Percentiles rank a stretch among this genome's conserved stretches.
phyloP scores from a whole-genome alignment of 2,329 filamentous ascomycete species.

The Colletotrichum graminicola region DNA sequence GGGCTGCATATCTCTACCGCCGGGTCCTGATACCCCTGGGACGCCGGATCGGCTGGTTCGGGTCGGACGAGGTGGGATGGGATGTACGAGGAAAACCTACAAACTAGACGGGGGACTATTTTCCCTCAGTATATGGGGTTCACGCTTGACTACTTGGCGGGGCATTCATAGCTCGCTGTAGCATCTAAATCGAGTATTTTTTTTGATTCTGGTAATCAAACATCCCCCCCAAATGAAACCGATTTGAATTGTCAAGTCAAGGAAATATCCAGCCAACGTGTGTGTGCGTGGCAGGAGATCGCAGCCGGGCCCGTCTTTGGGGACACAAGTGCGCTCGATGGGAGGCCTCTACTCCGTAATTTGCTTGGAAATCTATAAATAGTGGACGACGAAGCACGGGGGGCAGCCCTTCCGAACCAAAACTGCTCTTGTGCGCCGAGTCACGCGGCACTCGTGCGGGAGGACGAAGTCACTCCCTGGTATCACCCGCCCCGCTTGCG shows the following conservation, averaged over 20 bases:
- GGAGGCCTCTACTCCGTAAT: not conserved
- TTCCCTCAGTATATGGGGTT: conserved; percentile 21
- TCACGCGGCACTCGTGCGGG: not conserved
- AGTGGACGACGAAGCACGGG: too few species aligned
- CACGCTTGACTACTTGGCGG: conserved; percentile 21
- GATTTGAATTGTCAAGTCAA: not conserved
- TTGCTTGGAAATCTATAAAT: not conserved
- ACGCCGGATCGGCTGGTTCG: not conserved
- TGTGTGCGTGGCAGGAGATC: not conserved
- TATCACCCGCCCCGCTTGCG: not conserved
- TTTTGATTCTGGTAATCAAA: conserved; percentile 19
- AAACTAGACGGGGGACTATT: conserved; percentile 9
- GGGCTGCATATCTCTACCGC: conserved; percentile 1
- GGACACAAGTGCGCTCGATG: not conserved
- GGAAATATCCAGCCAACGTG: not conserved
- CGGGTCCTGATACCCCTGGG: not conserved
- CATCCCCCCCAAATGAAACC: not conserved
- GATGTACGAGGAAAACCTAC: conserved; percentile 11
- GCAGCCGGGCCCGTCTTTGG: not conserved
- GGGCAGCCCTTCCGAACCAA: not conserved
- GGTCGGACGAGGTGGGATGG: not conserved
- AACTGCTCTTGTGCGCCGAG: not conserved
- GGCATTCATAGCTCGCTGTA: conserved; percentile 20
- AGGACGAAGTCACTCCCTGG: not conserved
- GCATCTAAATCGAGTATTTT: conserved; percentile 34